phyloP scores from a whole-genome alignment of 306 rosid species.

The Delonix regia region DNA sequence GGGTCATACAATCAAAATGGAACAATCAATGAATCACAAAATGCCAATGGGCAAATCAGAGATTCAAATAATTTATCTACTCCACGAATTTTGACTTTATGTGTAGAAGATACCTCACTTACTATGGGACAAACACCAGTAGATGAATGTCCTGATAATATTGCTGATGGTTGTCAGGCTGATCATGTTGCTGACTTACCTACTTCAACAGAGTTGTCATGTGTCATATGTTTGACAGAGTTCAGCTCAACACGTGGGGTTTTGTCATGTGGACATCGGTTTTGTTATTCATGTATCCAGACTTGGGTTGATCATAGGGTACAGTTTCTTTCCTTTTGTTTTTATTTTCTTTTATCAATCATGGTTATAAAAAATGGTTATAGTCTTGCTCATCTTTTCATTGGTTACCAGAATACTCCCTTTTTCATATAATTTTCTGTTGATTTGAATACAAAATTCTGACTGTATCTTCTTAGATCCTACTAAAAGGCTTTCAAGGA shows the following conservation, averaged over 20 bases:
- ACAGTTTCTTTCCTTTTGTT: conserved; percentile 31
- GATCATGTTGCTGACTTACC: conserved; percentile 41
- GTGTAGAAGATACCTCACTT: conserved; percentile 39
- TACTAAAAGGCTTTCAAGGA: conserved; percentile 4
- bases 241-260: conserved; percentile 76
- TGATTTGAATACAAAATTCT: neutral
- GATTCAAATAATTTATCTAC: conserved; percentile 30
- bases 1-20: conserved; percentile 39
- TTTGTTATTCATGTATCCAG: conserved; percentile 82
- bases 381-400: neutral
- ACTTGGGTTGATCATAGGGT: conserved; percentile 77
- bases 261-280: conserved; percentile 89
- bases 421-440: conserved; percentile 21
- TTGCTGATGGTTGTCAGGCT: conserved; percentile 29
- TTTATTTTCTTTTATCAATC: neutral
- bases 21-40: conserved; percentile 35
- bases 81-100: conserved; percentile 31
- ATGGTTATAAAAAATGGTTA: neutral
- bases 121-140: conserved; percentile 37
- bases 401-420: conserved; percentile 3
- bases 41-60: conserved; percentile 43
- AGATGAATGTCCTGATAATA: conserved; percentile 47
- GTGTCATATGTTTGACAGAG: conserved; percentile 87
- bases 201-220: conserved; percentile 64
- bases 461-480: neutral